Percentiles rank a stretch among this genome's conserved stretches.
Evolutionary conservation across 345 rosid species (phyloP).

Genomic region (Syzygium aromaticum): DNA sequence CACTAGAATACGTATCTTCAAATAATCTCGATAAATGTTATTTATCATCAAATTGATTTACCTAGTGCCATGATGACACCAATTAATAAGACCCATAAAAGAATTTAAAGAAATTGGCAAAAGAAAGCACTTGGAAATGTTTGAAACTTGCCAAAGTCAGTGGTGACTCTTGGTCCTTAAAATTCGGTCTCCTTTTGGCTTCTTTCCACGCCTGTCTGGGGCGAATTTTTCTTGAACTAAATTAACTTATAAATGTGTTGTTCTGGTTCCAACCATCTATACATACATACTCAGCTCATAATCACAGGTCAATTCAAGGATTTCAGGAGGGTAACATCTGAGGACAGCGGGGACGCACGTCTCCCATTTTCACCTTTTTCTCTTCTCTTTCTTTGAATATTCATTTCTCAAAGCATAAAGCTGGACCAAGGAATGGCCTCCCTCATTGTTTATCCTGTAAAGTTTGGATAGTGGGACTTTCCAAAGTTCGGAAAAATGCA

Average conservation of each 20-base stretch:
- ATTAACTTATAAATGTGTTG: not conserved
- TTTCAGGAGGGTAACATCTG: not conserved
- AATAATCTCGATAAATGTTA: not conserved
- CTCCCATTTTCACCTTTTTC: not conserved
- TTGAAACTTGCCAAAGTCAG: not conserved
- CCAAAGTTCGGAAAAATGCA: not conserved
- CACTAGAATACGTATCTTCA: not conserved
- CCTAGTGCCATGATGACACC: not conserved
- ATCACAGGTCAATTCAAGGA: not conserved
- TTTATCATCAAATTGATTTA: not conserved
- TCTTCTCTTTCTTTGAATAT: not conserved
- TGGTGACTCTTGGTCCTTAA: not conserved
- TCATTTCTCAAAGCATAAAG: not conserved
- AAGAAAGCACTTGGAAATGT: not conserved
- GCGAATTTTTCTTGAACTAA: not conserved
- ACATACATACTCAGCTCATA: not conserved
- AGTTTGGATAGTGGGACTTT: not conserved
- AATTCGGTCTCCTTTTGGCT: not conserved
- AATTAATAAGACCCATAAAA: not conserved
- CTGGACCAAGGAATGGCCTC: not conserved
- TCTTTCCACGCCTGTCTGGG: not conserved
- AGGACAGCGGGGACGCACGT: not conserved
- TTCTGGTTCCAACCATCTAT: not conserved
- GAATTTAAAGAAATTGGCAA: not conserved
- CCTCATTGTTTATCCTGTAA: not conserved